Percentiles rank a stretch among this genome's conserved stretches.
Evolutionary conservation across 768 basidiomycete species (phyloP).

Genomic region (Cystobasidium ongulense): DNA sequence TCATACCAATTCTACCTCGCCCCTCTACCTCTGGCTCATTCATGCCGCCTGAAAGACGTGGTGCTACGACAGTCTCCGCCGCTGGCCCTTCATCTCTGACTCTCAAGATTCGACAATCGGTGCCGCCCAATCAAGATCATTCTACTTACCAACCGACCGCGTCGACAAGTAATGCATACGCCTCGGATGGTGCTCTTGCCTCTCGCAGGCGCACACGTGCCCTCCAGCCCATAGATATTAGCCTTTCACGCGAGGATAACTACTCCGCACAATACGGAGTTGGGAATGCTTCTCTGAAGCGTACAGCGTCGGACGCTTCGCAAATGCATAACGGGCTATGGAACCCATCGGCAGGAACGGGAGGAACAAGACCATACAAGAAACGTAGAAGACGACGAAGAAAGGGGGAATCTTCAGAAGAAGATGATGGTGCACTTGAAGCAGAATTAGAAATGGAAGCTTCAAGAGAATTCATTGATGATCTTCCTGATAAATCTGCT

Average conservation of each 20-base stretch:
- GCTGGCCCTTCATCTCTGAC: not conserved
- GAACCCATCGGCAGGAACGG: not conserved
- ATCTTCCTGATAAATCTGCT: not conserved
- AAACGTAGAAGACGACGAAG: not conserved
- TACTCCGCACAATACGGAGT: not conserved
- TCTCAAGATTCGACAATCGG: not conserved
- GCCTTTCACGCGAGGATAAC: not conserved
- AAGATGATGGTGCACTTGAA: conserved; percentile 6
- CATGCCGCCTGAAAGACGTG: not conserved
- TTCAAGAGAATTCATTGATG: conserved; percentile 13
- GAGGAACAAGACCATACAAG: conserved; percentile 3
- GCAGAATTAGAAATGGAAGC: conserved; percentile 2
- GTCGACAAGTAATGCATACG: not conserved
- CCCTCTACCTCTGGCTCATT: not conserved
- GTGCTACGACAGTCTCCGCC: not conserved
- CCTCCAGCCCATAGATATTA: not conserved
- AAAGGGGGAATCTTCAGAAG: not conserved
- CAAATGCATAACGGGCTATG: not conserved
- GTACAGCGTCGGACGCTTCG: not conserved
- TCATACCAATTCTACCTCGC: not conserved
- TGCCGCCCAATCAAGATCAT: not conserved
- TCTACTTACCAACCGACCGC: not conserved
- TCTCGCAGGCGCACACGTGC: not conserved
- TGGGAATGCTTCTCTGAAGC: not conserved
- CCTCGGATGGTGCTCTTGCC: not conserved